Conservation (phyloP, 2,329 filamentous ascomycete genomes). For the Paecilomyces sp. region DNA sequence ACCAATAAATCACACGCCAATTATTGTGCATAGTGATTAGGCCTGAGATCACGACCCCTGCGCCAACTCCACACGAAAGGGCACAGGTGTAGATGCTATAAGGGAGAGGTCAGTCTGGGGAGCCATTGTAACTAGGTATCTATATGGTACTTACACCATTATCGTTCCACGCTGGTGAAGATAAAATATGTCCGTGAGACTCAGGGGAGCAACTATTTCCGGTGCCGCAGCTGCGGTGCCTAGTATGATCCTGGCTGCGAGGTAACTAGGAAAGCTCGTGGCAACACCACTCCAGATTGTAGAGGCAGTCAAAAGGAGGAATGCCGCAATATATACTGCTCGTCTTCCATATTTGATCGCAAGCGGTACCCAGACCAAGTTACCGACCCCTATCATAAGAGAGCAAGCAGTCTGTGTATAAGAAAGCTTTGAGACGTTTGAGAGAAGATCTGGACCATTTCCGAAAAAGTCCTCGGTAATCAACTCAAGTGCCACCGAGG, state of each 20-base stretch:
- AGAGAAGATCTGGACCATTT: background rate
- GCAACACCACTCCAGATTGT: background rate
- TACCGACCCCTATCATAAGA: background rate
- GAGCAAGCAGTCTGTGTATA: background rate
- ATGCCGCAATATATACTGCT: background rate
- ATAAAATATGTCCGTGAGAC: background rate
- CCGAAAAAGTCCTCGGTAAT: background rate
- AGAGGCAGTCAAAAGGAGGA: background rate
- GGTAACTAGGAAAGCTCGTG: background rate
- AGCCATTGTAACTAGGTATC: background rate
- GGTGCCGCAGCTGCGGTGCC: background rate
- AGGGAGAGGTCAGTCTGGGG: background rate
- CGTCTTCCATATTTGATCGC: background rate
- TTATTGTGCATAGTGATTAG: background rate
- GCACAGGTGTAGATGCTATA: background rate
- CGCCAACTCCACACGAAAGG: background rate
- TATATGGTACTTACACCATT: background rate
- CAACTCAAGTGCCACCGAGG: background rate
- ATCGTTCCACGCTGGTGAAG: background rate
- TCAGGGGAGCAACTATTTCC: background rate
- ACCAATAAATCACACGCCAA: background rate
- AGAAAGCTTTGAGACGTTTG: background rate
- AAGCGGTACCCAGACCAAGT: background rate
- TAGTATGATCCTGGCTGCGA: background rate
- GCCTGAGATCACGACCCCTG: background rate